A percentile compares a stretch with the other conserved stretches of the same genome.
These are phyloP conservation scores for Diaporthe longicolla DNA, from an alignment of 2,329 filamentous ascomycete genomes.

Conservation along the genomic window DNA sequence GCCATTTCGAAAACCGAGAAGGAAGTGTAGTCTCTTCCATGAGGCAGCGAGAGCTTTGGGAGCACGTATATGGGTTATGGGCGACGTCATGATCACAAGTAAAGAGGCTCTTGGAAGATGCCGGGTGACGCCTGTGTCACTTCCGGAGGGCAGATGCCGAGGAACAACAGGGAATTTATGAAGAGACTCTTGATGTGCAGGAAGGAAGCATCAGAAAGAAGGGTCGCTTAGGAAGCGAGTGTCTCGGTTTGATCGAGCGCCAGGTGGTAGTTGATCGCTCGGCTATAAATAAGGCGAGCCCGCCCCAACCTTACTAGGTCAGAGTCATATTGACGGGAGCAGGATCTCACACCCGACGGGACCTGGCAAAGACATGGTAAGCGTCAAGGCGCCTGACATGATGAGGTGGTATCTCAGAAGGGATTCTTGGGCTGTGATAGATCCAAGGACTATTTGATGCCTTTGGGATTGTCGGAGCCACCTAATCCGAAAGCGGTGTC, in stretches of 20 bases:
- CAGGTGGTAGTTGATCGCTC: constrained; percentile 39
- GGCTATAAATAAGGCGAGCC: constrained; percentile 36
- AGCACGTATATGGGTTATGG: neutral
- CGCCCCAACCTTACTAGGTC: constrained; percentile 29
- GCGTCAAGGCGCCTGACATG: constrained; percentile 24
- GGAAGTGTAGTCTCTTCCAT: constrained; percentile 56
- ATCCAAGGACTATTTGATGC: constrained; percentile 20
- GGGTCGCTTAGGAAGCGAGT: constrained; percentile 43
- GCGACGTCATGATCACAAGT: constrained; percentile 1
- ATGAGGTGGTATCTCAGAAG: constrained; percentile 10
- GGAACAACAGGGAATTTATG: constrained; percentile 27
- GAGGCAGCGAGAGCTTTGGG: neutral
- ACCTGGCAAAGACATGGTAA: constrained; percentile 24
- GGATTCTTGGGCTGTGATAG: neutral
- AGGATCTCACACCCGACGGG: constrained; percentile 16
- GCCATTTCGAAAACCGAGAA: constrained; percentile 67
- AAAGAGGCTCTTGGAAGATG: constrained; percentile 6
- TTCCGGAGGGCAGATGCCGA: constrained; percentile 1
- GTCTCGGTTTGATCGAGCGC: constrained; percentile 44
- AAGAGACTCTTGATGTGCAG: constrained; percentile 18
- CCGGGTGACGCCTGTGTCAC: constrained; percentile 29
- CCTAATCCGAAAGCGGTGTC: constrained; percentile 35
- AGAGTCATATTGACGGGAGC: constrained; percentile 41
- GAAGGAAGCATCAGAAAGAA: constrained; percentile 13
- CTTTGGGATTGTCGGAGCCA: neutral